A percentile compares a stretch with the other conserved stretches of the same genome.
Evolutionary conservation across 208 protist genomes (phyloP).

Genomic region (Leishmania amazonensis): DNA sequence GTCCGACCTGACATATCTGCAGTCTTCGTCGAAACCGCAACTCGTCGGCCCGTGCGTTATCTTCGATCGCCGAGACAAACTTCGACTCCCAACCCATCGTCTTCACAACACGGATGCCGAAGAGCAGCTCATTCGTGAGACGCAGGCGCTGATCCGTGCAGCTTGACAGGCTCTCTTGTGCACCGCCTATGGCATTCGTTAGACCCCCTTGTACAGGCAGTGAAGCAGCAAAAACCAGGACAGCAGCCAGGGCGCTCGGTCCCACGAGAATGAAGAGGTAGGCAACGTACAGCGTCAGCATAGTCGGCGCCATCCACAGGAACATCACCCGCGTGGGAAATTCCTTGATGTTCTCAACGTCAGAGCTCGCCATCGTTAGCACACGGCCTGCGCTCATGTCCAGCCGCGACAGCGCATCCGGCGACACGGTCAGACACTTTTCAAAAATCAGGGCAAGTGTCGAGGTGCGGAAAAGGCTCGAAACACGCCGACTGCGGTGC

Average conservation of each 20-base stretch:
- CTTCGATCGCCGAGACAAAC: conserved; percentile 46
- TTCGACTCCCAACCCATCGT: conserved; percentile 90
- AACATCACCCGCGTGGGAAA: conserved; percentile 41
- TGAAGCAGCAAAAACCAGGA: conserved; percentile 61
- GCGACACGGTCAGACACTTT: conserved; percentile 71
- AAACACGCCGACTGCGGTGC: conserved; percentile 31
- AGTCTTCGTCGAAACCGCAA: conserved; percentile 30
- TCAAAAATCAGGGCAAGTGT: conserved; percentile 72
- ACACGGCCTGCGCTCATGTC: conserved; percentile 81
- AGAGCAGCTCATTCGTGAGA: conserved; percentile 90
- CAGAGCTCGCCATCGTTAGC: conserved; percentile 86
- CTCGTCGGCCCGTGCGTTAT: conserved; percentile 42
- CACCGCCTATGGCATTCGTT: conserved; percentile 29
- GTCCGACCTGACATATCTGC: conserved; percentile 25
- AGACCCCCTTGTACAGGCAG: conserved; percentile 71
- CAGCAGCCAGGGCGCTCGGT: conserved; percentile 65
- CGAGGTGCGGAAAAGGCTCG: conserved; percentile 58
- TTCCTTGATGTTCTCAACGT: conserved; percentile 62
- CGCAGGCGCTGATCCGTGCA: conserved; percentile 88
- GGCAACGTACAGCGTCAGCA: conserved; percentile 58
- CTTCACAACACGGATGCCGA: conserved; percentile 92
- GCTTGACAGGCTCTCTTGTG: conserved; percentile 25
- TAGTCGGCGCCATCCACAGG: conserved; percentile 54
- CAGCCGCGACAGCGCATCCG: conserved; percentile 55
- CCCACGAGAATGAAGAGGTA: conserved; percentile 69